A percentile compares a stretch with the other conserved stretches of the same genome.
phyloP scores from a whole-genome alignment of 768 basidiomycete genomes.

The Mycena latifolia region DNA sequence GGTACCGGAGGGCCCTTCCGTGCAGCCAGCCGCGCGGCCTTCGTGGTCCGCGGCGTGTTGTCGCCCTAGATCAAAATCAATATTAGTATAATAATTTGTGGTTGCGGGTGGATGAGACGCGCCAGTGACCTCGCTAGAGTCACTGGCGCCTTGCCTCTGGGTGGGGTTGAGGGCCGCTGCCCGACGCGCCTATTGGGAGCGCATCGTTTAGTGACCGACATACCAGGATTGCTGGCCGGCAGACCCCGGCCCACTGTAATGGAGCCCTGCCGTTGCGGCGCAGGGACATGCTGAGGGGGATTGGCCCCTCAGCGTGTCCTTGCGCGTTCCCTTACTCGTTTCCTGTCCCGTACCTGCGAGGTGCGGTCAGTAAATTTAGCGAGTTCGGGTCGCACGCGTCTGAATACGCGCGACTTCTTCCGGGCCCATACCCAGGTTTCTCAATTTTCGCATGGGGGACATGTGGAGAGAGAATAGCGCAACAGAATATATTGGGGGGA shows the following conservation, averaged over 20 bases:
- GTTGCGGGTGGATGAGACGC: neutral
- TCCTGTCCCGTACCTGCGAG: neutral
- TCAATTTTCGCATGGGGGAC: neutral
- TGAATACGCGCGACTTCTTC: neutral
- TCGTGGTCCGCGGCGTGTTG: neutral
- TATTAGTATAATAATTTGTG: neutral
- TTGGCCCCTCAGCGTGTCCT: too few relatives aligned
- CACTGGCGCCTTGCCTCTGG: neutral
- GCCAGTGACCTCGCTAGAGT: slow-evolving; percentile 4
- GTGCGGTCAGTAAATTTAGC: slow-evolving; percentile 2
- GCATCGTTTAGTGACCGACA: neutral
- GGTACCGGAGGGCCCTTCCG: neutral
- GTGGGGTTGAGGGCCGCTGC: neutral
- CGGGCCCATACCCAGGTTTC: neutral
- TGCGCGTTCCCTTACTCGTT: neutral
- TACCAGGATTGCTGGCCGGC: neutral
- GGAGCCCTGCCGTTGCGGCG: neutral
- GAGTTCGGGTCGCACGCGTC: neutral
- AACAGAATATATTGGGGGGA: neutral
- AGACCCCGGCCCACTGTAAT: neutral
- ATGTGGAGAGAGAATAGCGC: neutral
- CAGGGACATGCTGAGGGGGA: too few relatives aligned
- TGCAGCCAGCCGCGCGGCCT: neutral
- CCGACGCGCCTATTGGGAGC: neutral
- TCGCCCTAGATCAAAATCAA: neutral